These are phyloP conservation scores for Cladosporium velox DNA, from an alignment of 2,329 filamentous ascomycete species.

Conservation along the genomic window DNA sequence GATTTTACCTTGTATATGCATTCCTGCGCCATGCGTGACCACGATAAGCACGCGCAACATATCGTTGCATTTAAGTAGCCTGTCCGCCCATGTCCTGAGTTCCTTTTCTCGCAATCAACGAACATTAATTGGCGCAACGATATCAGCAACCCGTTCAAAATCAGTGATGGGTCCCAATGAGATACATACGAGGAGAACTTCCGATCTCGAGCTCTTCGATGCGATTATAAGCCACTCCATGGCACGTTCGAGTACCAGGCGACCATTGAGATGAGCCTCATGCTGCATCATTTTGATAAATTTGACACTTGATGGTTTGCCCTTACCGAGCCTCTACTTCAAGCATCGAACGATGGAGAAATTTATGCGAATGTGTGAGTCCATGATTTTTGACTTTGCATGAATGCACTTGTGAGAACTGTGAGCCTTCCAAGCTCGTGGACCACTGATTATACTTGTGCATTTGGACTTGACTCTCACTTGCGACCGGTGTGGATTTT, in stretches of 20 bases:
- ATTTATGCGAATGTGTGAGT: too few relatives aligned
- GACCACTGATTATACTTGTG: not conserved
- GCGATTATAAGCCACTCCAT: too few relatives aligned
- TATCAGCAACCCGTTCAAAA: too few relatives aligned
- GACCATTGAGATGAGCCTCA: too few relatives aligned
- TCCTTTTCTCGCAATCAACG: not conserved
- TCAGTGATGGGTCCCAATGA: too few relatives aligned
- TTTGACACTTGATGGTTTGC: too few relatives aligned
- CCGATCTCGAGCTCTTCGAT: too few relatives aligned
- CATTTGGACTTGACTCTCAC: not conserved
- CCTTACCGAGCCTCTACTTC: too few relatives aligned
- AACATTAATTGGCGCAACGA: not conserved
- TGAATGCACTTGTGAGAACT: not conserved
- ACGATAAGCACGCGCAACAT: not conserved
- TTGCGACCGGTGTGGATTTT: not conserved
- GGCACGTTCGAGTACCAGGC: too few relatives aligned
- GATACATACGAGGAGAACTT: too few relatives aligned
- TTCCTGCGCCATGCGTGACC: constrained; percentile 17
- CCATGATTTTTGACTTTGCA: not conserved
- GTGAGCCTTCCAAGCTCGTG: not conserved
- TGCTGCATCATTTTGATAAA: too few relatives aligned
- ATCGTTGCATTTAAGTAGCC: not conserved
- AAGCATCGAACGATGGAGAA: too few relatives aligned
- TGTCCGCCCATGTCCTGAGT: not conserved
- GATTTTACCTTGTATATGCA: constrained; percentile 19